A percentile compares a stretch with the other conserved stretches of the same genome.
Conservation (phyloP, 441 rosid species). For the Populus tomentosa region DNA sequence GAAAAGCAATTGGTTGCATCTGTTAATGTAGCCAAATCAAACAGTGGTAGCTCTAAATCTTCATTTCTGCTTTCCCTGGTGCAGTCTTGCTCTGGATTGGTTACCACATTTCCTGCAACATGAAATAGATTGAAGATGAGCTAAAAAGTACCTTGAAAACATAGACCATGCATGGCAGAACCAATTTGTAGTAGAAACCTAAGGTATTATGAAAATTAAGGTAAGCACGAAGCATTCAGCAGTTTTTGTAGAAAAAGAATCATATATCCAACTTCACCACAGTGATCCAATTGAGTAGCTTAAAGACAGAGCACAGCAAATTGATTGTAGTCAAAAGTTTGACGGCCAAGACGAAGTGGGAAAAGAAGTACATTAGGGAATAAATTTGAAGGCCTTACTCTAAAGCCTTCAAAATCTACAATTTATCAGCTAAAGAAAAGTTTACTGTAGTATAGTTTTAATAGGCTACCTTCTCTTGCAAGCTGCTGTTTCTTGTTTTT, state of each 20-base stretch:
- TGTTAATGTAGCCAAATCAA: conserved; percentile 43
- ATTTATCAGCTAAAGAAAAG: neutral
- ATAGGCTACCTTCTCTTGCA: conserved; percentile 7
- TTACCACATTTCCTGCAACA: neutral
- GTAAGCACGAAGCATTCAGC: no score
- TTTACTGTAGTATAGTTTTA: conserved; percentile 6
- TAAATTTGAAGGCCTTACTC: neutral
- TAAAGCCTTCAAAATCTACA: neutral
- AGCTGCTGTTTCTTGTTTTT: conserved; percentile 19
- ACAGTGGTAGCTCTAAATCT: conserved; percentile 56
- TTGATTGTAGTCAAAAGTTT: no score
- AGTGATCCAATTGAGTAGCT: neutral
- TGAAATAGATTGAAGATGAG: neutral
- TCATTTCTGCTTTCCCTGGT: conserved; percentile 31
- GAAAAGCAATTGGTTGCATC: conserved; percentile 54
- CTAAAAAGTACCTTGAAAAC: no score
- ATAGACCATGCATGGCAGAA: no score
- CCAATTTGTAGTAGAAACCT: no score
- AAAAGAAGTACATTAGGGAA: neutral
- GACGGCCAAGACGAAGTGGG: neutral
- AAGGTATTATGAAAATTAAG: no score
- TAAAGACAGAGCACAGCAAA: no score
- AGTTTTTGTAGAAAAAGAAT: no score
- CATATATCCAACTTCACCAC: neutral
- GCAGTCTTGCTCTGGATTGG: conserved; percentile 46